Evolutionary conservation across 192 early-diverging fungal species (phyloP).

Genomic region (Globomyces pollinis-pini): DNA sequence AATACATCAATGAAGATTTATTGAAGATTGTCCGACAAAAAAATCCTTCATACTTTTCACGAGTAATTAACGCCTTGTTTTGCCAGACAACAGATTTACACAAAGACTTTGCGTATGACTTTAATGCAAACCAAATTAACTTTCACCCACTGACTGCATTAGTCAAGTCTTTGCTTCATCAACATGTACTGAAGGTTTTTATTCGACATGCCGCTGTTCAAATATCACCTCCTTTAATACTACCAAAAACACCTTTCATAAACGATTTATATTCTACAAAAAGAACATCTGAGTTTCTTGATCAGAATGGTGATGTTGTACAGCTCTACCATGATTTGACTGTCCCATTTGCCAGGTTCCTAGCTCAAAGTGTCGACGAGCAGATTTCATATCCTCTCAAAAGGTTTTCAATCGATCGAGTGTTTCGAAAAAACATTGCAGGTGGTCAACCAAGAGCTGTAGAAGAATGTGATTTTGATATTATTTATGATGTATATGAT

Average conservation of each 20-base stretch:
- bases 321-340: conserved; percentile 81
- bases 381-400: conserved; percentile 61
- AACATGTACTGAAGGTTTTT: conserved; percentile 72
- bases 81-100: conserved; percentile 65
- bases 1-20: conserved; percentile 83
- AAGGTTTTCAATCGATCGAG: conserved; percentile 76
- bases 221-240: conserved; percentile 70
- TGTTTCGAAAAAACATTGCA: conserved; percentile 68
- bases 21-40: conserved; percentile 74
- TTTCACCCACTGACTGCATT: conserved; percentile 39
- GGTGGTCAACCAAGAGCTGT: conserved; percentile 78
- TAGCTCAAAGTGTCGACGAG: conserved; percentile 52
- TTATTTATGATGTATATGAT: conserved; percentile 55
- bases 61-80: conserved; percentile 75
- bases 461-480: conserved; percentile 85
- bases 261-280: conserved; percentile 29
- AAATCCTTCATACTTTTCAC: conserved; percentile 75
- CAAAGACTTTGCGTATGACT: conserved; percentile 89
- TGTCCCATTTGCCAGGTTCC: conserved; percentile 81
- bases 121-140: conserved; percentile 35
- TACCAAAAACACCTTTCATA: conserved; percentile 50
- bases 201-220: conserved; percentile 77
- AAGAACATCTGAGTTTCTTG: conserved; percentile 69
- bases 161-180: conserved; percentile 15
- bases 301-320: conserved; percentile 72